Evolutionary conservation across 768 basidiomycete species (phyloP), one percentile per base, ranked within the genome.

Genomic region (Leucogyrophana mollusca): DNA sequence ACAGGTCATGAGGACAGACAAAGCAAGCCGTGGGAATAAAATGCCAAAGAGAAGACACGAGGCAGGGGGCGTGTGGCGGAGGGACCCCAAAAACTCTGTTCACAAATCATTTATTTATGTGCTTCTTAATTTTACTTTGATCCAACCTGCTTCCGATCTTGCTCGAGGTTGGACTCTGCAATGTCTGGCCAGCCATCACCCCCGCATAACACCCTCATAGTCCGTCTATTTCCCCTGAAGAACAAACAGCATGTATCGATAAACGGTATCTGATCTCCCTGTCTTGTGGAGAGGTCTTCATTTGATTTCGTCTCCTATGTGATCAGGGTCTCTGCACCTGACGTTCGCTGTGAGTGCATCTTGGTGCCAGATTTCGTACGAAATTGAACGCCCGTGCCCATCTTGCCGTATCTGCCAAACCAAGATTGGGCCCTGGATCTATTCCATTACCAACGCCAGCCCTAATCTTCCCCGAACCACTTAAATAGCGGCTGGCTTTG

Each of bases 401-500:
- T 37, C 36, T 34, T 38, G 43, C 44, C 27, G 34, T 33, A 38
- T 35, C 25, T 27, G 36, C 21, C 37, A 39, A 43, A 46, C 46
- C 46, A 46, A 46, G 46, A 41, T 30, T 40, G 41, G 42, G 14
- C 35, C 42, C 47, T 49, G 54, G 30, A 40, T 36, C 48, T 45
- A 37, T 44, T 35, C 45, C 46, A 49, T 39, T 45, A 27, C 24
- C 34, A 50, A 35, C 37, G 21, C 36, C 21, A 51, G 22, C 38
- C 27, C 24, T 16, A 34, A 43, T 46, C 33, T 46, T 38, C 46
- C 40, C 24, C 20, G 7, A 17, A 38, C 32, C 38, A 22, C 40
- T 60, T 65, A 74, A 71, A 69, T 65, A 74, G 59, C 49, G 48
- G 50, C 43, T 50, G 51, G 47, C 34, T 47, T 50, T 49, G n/a